Evolutionary conservation across 2,329 filamentous ascomycete genomes (phyloP), one percentile per base, ranked within the genome.

Genomic region (Decorospora gaudefroyi): DNA sequence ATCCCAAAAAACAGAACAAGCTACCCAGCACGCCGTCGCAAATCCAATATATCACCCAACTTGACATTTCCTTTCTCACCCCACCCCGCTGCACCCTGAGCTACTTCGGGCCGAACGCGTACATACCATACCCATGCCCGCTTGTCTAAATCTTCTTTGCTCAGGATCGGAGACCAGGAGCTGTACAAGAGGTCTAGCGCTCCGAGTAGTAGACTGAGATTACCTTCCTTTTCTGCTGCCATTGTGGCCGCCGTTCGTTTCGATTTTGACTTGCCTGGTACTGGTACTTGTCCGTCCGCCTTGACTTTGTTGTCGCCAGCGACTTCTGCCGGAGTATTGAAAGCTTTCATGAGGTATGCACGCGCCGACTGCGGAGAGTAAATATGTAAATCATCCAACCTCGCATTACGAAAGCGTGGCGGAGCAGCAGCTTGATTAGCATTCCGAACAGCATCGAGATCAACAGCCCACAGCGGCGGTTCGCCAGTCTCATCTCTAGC

Each of bases 101-200:
- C 83, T 2, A 95, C 86, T 13, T 88, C 84, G 1, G 90, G 90
- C 51, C 90, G 76, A 13, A 91, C 82, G 15, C 80, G 78, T 1
- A 86, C 76, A 69, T 95, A 95, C 90, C 90, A 95, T 8, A 74
- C 74, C 88, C 89, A 95, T 12, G 88, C 87, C 46, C 84, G 80
- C 49, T 78, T 78, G 64, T 95, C 88, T 38, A 95, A 73, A 59
- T 95, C 88, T 11, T 79, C 75, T 3, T 73, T 71, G 17, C 71
- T 76, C 22, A 95, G 66, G 19, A 82, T 77, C n/a, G 74, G 71
- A 1, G 78, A 77, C 90, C 90, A 95, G 49, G 88, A 92, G 32
- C 78, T 76, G 59, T 83, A 90, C 1, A 95, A 67, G 13, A 89
- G 65, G 49, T 90, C 80, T 43, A 95, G 73, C 0, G 87, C 84